Evolutionary conservation across 2,329 filamentous ascomycete species (phyloP).

Genomic region (Grosmannia clavigera): DNA sequence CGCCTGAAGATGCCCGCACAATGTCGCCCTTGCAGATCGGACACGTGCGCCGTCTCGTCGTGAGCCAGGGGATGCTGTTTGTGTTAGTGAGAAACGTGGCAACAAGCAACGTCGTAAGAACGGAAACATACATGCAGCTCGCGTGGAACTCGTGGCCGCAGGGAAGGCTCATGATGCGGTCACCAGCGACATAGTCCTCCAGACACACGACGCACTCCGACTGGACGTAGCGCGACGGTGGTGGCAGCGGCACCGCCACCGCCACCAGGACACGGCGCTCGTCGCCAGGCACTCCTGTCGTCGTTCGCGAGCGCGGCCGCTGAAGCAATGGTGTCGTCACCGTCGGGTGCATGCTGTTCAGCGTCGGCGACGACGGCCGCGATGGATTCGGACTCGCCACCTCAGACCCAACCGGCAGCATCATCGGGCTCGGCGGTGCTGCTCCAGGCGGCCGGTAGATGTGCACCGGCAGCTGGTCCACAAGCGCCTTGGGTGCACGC

Average conservation of each 20-base stretch:
- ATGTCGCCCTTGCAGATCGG: slow-evolving; percentile 98
- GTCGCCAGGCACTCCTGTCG: slow-evolving; percentile 45
- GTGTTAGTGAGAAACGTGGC: not conserved
- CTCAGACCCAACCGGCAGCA: not conserved
- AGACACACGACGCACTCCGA: slow-evolving; percentile 93
- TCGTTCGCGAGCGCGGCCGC: slow-evolving; percentile 52
- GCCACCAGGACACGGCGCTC: slow-evolving; percentile 32
- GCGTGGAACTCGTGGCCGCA: slow-evolving; percentile 97
- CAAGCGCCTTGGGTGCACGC: slow-evolving; percentile 94
- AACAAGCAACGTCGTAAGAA: not conserved
- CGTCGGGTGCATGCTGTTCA: slow-evolving; percentile 38
- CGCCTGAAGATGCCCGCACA: slow-evolving; percentile 36
- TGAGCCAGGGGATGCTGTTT: slow-evolving; percentile 83
- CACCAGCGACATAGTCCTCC: slow-evolving; percentile 90
- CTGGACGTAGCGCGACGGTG: slow-evolving; percentile 30
- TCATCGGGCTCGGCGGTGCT: not conserved
- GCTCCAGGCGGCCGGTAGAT: slow-evolving; percentile 74
- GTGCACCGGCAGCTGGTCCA: slow-evolving; percentile 85
- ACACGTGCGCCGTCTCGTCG: slow-evolving; percentile 88
- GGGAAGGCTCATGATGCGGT: slow-evolving; percentile 90
- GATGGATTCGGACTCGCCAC: slow-evolving; percentile 27
- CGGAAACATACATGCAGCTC: slow-evolving; percentile 81
- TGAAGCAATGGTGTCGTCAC: slow-evolving; percentile 70
- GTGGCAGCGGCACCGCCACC: slow-evolving; percentile 25
- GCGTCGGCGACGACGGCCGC: slow-evolving; percentile 48